Evolutionary conservation across 768 basidiomycete species (phyloP).

Genomic region (Filobasidium wieringae): DNA sequence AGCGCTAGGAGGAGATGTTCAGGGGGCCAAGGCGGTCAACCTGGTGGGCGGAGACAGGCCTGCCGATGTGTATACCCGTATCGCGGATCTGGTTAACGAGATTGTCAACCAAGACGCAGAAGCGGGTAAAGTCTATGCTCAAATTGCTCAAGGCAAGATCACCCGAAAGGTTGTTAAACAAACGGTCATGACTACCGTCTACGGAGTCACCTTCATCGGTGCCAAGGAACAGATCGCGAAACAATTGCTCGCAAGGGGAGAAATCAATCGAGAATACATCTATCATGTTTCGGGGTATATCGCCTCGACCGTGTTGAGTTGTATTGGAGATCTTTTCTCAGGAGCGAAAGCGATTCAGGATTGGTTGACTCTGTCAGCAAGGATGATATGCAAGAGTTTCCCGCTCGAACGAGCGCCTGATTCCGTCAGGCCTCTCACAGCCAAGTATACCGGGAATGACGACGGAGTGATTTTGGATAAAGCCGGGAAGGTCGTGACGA

Average conservation of each 20-base stretch:
- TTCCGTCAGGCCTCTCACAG: slow-evolving; percentile 18
- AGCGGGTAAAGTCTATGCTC: slow-evolving; percentile 44
- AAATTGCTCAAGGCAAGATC: slow-evolving; percentile 60
- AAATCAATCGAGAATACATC: slow-evolving; percentile 58
- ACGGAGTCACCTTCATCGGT: slow-evolving; percentile 91
- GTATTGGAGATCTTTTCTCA: slow-evolving; percentile 85
- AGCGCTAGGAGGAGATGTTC: slow-evolving; percentile 81
- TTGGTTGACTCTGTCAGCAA: slow-evolving; percentile 75
- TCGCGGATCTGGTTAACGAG: slow-evolving; percentile 72
- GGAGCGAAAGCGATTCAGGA: slow-evolving; percentile 82
- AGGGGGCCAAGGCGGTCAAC: slow-evolving; percentile 87
- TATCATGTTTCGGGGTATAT: slow-evolving; percentile 68
- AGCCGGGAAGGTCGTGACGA: slow-evolving; percentile 20
- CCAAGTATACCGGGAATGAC: not conserved
- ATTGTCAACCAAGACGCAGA: slow-evolving; percentile 42
- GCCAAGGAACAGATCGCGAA: slow-evolving; percentile 88
- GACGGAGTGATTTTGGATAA: not conserved
- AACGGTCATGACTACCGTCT: slow-evolving; percentile 99
- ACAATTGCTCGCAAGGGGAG: slow-evolving; percentile 65
- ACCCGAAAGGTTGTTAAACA: slow-evolving; percentile 94
- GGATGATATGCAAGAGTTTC: slow-evolving; percentile 75
- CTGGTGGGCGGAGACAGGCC: slow-evolving; percentile 70
- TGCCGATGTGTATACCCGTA: slow-evolving; percentile 87
- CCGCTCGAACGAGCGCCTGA: slow-evolving; percentile 46
- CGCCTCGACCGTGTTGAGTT: slow-evolving; percentile 62